These are phyloP conservation scores for Aspergillus cavernicola DNA, from an alignment of 495 filamentous ascomycete species.

Conservation along the genomic window DNA sequence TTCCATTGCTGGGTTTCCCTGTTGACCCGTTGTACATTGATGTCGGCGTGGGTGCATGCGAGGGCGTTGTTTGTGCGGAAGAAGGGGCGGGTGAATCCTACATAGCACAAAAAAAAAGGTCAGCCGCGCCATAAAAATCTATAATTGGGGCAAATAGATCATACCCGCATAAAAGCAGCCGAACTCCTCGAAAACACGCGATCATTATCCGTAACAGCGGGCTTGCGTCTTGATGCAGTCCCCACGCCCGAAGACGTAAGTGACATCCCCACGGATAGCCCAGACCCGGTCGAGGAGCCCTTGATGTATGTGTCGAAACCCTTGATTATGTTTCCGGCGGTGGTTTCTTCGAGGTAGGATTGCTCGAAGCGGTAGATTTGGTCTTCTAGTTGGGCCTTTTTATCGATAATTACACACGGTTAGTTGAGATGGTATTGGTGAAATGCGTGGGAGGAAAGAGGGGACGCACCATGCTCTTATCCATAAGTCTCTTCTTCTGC, in stretches of 20 bases:
- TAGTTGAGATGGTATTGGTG: constrained; percentile 1
- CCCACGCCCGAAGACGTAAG: constrained; percentile 35
- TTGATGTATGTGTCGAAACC: constrained; percentile 99
- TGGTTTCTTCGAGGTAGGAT: constrained; percentile 86
- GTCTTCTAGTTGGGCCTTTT: constrained; percentile 67
- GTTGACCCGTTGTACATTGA: constrained; percentile 37
- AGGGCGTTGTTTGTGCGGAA: constrained; percentile 45
- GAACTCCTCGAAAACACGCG: constrained; percentile 52
- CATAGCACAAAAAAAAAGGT: constrained; percentile 1
- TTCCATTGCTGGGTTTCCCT: too few species aligned
- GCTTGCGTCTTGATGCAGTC: constrained; percentile 39
- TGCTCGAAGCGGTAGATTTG: constrained; percentile 80
- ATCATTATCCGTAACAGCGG: constrained; percentile 45
- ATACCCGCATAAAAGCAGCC: constrained; percentile 49
- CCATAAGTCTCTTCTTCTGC: constrained; percentile 62
- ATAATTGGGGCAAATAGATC: constrained; percentile 9
- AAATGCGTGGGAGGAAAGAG: not conserved
- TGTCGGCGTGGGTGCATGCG: constrained; percentile 48
- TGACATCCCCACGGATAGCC: constrained; percentile 36
- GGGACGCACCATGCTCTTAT: constrained; percentile 58
- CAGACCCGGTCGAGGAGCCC: constrained; percentile 51
- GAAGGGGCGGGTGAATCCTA: constrained; percentile 50
- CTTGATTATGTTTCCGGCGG: constrained; percentile 89
- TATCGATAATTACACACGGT: not conserved
- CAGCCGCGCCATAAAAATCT: not conserved